Conservation (phyloP, 371 early-diverging fungal species). For the Batrachochytrium dendrobatidis region DNA sequence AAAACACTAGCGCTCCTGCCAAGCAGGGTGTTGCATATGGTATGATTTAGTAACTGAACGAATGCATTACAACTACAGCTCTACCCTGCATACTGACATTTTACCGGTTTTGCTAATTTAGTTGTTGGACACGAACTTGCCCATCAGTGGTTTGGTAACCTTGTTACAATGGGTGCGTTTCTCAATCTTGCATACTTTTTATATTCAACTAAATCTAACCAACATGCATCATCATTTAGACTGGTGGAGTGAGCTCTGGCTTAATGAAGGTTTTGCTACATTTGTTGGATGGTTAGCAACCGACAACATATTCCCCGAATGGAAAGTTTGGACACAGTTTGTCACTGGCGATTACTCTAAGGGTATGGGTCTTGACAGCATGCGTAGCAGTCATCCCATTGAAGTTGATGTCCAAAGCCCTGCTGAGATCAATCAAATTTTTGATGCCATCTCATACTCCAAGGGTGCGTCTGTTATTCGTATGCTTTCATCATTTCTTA, state of each 20-base stretch:
- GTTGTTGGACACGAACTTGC: slow-evolving; percentile 90
- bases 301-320: slow-evolving; percentile 67
- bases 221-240: slow-evolving; percentile 22
- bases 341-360: slow-evolving; percentile 58
- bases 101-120: no score
- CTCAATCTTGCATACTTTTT: slow-evolving; percentile 16
- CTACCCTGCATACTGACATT: slow-evolving; percentile 50
- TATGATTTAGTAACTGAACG: slow-evolving; percentile 47
- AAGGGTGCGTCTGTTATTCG: slow-evolving; percentile 93
- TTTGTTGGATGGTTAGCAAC: slow-evolving; percentile 81
- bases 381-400: slow-evolving; percentile 87
- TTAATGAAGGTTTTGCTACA: slow-evolving; percentile 97
- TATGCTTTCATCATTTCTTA: slow-evolving; percentile 80
- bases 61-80: background rate
- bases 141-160: slow-evolving; percentile 96
- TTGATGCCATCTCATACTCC: slow-evolving; percentile 60
- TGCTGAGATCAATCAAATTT: slow-evolving; percentile 37
- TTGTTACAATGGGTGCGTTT: no score
- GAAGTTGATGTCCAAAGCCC: slow-evolving; percentile 80
- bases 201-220: background rate
- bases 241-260: slow-evolving; percentile 94
- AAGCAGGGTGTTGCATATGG: slow-evolving; percentile 75
- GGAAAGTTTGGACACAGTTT: slow-evolving; percentile 73
- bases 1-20: slow-evolving; percentile 48
- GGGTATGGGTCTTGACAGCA: slow-evolving; percentile 68